Percentiles rank a stretch among this genome's conserved stretches.
Conservation (phyloP, 148 eudicot species). For the Gaultheria prostrata region DNA sequence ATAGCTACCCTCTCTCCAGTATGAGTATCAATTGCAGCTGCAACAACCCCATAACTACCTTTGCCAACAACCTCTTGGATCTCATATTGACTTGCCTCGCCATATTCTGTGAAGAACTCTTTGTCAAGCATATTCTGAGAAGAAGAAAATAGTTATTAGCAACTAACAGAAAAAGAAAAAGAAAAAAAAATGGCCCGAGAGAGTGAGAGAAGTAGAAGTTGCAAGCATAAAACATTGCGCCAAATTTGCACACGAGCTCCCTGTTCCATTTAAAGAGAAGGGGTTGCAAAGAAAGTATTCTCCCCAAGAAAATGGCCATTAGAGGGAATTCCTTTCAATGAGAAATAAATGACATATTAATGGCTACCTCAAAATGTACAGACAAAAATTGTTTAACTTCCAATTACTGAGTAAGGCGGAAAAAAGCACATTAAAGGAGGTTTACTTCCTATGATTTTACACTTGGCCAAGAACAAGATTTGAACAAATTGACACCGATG, state of each 20-base stretch:
- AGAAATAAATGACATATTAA: not conserved
- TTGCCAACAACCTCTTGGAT: constrained; percentile 69
- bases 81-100: constrained; percentile 61
- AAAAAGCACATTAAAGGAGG: not conserved
- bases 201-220: not conserved
- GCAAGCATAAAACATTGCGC: not conserved
- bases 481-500: not conserved
- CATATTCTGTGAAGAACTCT: constrained; percentile 72
- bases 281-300: not conserved
- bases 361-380: not conserved
- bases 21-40: constrained; percentile 69
- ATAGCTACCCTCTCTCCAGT: constrained; percentile 68
- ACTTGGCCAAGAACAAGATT: not conserved
- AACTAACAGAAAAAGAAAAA: not conserved
- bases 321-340: not conserved
- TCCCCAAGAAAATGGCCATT: not conserved
- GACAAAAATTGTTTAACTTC: not conserved
- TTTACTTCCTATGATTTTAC: not conserved
- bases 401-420: not conserved
- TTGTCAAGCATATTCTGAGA: constrained; percentile 52
- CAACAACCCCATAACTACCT: constrained; percentile 75
- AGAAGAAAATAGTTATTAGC: constrained; percentile 10
- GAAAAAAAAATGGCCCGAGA: not conserved
- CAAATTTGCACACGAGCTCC: not conserved
- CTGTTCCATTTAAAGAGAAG: not conserved